A percentile compares a stretch with the other conserved stretches of the same genome.
Conservation (phyloP, 75 land plant genomes). For the Gnetum montanum region DNA sequence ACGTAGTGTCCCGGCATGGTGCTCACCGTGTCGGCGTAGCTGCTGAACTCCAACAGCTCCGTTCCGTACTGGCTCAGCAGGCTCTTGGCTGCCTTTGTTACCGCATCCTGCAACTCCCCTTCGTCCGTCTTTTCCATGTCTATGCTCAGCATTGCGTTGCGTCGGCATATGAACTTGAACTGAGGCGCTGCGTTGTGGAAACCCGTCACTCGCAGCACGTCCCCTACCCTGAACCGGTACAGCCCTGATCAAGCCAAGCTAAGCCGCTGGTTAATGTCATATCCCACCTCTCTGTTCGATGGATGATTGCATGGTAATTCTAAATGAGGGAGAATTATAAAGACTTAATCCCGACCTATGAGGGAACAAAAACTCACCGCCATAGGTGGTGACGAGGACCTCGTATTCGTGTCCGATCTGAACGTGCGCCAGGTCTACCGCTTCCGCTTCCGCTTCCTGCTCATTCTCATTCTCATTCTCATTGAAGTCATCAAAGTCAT, state of each 20-base stretch:
- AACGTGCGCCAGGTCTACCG: slow-evolving; percentile 48
- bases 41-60: slow-evolving; percentile 25
- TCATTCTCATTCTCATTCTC: neutral
- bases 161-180: slow-evolving; percentile 46
- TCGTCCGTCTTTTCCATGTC: slow-evolving; percentile 19
- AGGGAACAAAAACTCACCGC: slow-evolving; percentile 32
- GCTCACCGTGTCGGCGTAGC: slow-evolving; percentile 23
- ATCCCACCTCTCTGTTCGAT: neutral
- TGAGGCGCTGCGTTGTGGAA: slow-evolving; percentile 82
- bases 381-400: slow-evolving; percentile 65
- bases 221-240: slow-evolving; percentile 73
- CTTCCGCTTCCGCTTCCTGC: neutral
- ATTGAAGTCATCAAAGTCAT: neutral
- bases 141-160: slow-evolving; percentile 12
- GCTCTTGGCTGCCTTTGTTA: slow-evolving; percentile 3
- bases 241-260: slow-evolving; percentile 36
- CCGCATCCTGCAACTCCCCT: slow-evolving; percentile 18
- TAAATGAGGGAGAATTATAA: no score
- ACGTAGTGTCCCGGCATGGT: slow-evolving; percentile 43
- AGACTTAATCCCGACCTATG: no score
- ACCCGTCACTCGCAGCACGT: slow-evolving; percentile 65
- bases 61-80: neutral
- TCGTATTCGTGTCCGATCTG: slow-evolving; percentile 81
- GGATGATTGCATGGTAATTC: neutral
- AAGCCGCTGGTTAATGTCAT: neutral